Evolutionary conservation across 352 stramenopile genomes (phyloP).

Genomic region (Pythium plurisporium): DNA sequence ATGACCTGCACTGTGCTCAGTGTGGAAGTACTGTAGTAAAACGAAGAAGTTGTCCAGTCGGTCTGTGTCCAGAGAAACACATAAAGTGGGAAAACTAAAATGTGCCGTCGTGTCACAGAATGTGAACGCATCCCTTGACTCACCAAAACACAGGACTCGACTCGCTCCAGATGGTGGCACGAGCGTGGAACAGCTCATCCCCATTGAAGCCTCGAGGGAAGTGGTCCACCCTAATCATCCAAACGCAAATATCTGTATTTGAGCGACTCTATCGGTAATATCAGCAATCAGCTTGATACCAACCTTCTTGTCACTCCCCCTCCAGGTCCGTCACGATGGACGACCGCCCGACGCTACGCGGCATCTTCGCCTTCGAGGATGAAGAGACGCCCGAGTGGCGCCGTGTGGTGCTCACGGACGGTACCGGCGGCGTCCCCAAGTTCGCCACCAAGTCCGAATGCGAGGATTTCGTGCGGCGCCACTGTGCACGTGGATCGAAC

Average conservation of each 20-base stretch:
- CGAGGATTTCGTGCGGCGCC: slow-evolving; percentile 82
- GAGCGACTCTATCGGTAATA: not conserved
- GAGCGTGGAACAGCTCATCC: not conserved
- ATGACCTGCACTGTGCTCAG: no score
- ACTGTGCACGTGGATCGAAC: slow-evolving; percentile 87
- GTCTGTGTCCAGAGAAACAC: not conserved
- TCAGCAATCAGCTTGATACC: not conserved
- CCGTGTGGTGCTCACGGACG: slow-evolving; percentile 61
- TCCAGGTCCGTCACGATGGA: slow-evolving; percentile 11
- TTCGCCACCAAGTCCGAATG: slow-evolving; percentile 87
- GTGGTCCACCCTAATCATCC: not conserved
- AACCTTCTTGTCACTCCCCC: not conserved
- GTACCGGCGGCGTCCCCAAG: slow-evolving; percentile 69
- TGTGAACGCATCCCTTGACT: not conserved
- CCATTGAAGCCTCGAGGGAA: not conserved
- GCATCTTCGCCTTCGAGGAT: slow-evolving; percentile 86
- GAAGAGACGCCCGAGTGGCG: slow-evolving; percentile 81
- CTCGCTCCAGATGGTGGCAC: slow-evolving; percentile 4
- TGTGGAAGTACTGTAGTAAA: no score
- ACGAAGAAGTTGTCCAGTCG: no score
- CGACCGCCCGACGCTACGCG: slow-evolving; percentile 51
- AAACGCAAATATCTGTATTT: not conserved
- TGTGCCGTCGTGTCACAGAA: slow-evolving; percentile 2
- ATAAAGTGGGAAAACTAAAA: not conserved
- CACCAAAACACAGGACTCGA: not conserved